Evolutionary conservation across 495 filamentous ascomycete species (phyloP), one percentile per base, ranked within the genome.

Genomic region (Penicillium desertorum): DNA sequence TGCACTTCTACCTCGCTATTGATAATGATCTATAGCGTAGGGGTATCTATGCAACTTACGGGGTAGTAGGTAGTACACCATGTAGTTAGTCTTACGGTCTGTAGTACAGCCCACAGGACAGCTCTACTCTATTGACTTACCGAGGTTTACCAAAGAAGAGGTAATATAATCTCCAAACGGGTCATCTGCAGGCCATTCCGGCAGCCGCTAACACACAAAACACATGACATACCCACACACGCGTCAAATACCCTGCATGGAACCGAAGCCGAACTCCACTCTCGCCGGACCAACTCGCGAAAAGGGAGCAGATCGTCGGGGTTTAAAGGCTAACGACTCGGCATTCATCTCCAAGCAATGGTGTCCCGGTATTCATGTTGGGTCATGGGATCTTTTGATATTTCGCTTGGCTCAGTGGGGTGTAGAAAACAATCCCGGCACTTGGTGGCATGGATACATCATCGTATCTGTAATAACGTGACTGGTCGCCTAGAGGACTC

Each of bases 271-370:
- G 17, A 43, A 30, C 52, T 45, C 61, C 45, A 48, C 60, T 32
- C 8, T 52, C 39, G 16, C 30, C 57, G 42, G 29, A 45, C 20
- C 8, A 39, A 46, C 17, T 45, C 19, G n/a, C 39, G 4, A 39
- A 58, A 29, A 20, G 32, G 54, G 45, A 45, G 27, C 22, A 46
- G 61, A 63, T 63, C 58, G 50, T 47, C 61, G 46, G 23, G 23
- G 11, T 51, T 3, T 11, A 17, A 16, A 25, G 34, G 30, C 16
- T 51, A 43, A 37, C 27, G 46, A 29, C 22, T 17, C 29, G 34
- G 23, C 22, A 9, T 42, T 50, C n/a, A 16, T 48, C 9, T 37
- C 42, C 32, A 29, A 29, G 36, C 39, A 36, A 46, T 42, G 14
- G 17, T 1, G n/a, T 20, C 14, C 29, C 6, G 29, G 34, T 0